These are phyloP conservation scores for Stipa capillata DNA, from an alignment of 176 grass and related monocot genomes.

Conservation along the genomic window DNA sequence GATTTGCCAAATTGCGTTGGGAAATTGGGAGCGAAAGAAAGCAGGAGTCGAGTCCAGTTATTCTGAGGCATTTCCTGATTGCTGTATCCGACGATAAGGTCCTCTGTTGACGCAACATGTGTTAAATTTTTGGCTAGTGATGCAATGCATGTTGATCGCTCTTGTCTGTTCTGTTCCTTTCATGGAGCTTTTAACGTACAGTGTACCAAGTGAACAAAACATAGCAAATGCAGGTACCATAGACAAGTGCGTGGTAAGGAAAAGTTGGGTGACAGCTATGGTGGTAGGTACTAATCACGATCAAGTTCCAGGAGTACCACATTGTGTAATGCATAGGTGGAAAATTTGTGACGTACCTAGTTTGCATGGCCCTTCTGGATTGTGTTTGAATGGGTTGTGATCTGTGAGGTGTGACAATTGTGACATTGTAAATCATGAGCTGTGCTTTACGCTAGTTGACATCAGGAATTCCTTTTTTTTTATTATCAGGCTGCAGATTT, in stretches of 20 bases:
- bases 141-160: slow-evolving; percentile 10
- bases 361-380: slow-evolving; percentile 1
- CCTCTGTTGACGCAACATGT: background rate
- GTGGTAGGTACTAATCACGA: slow-evolving; percentile 26
- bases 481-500: slow-evolving; percentile 63
- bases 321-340: slow-evolving; percentile 28
- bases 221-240: slow-evolving; percentile 27
- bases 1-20: background rate
- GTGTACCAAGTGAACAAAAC: slow-evolving; percentile 5
- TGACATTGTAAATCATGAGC: background rate
- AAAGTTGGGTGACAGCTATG: slow-evolving; percentile 32
- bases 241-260: slow-evolving; percentile 1
- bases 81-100: background rate
- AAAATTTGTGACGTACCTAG: background rate
- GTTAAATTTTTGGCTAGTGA: background rate
- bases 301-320: slow-evolving; percentile 11
- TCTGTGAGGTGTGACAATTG: background rate
- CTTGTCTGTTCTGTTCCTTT: slow-evolving; percentile 19
- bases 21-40: background rate
- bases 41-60: background rate
- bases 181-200: slow-evolving; percentile 3
- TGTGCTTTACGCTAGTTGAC: slow-evolving; percentile 5
- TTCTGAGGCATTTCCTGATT: background rate
- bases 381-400: background rate
- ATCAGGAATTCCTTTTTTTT: background rate